These are phyloP conservation scores for Kazachstania africana DNA, from an alignment of 805 yeast species.

Conservation along the genomic window DNA sequence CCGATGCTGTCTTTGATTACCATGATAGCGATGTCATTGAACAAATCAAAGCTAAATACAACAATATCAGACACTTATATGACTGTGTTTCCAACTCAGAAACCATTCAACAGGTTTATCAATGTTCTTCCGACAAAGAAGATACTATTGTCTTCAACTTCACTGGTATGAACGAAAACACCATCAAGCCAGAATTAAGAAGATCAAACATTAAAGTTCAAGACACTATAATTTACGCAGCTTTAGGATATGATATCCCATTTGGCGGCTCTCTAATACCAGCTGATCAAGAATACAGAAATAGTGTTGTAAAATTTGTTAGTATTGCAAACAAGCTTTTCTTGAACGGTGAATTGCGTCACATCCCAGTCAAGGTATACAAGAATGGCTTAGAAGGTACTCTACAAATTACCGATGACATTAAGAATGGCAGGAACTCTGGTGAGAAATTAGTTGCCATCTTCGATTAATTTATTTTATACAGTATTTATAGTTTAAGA, in stretches of 20 bases:
- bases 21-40: constrained; percentile 32
- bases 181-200: constrained; percentile 15
- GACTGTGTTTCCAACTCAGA: constrained; percentile 22
- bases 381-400: constrained; percentile 19
- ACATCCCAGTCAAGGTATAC: constrained; percentile 21
- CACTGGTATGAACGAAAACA: constrained; percentile 1
- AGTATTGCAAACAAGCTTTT: constrained; percentile 9
- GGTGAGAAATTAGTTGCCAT: constrained; percentile 19
- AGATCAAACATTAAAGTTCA: constrained; percentile 21
- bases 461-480: too few relatives aligned
- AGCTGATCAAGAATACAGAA: constrained; percentile 12
- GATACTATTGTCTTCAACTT: constrained; percentile 27
- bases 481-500: too few relatives aligned
- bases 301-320: constrained; percentile 15
- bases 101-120: constrained; percentile 23
- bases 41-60: constrained; percentile 26
- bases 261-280: constrained; percentile 15
- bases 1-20: constrained; percentile 37
- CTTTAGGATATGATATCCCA: constrained; percentile 23
- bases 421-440: constrained; percentile 14
- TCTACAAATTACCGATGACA: constrained; percentile 12
- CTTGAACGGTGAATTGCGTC: constrained; percentile 15
- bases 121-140: constrained; percentile 22
- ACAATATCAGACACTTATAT: constrained; percentile 18
- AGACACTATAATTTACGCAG: constrained; percentile 27